These are phyloP conservation scores for Nowakowskiella sp. DNA, from an alignment of 192 early-diverging fungal genomes.

Conservation along the genomic window DNA sequence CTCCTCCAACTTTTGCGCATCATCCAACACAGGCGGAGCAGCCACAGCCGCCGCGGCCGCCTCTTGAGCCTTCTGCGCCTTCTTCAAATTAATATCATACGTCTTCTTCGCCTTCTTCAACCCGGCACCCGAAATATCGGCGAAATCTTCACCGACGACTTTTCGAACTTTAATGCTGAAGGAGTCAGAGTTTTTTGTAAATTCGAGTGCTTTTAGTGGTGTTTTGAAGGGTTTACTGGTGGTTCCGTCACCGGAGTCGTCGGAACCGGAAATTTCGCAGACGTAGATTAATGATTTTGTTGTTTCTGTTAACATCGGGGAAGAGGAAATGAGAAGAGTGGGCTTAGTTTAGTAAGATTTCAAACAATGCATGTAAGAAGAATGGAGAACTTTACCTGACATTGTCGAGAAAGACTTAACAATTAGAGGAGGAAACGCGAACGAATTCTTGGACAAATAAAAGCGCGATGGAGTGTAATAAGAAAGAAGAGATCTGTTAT, in stretches of 20 bases:
- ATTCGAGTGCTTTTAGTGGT: constrained; percentile 60
- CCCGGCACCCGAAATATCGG: constrained; percentile 74
- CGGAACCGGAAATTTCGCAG: constrained; percentile 76
- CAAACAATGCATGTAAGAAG: no score
- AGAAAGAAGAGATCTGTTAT: no score
- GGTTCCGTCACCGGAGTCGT: constrained; percentile 69
- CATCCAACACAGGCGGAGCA: constrained; percentile 45
- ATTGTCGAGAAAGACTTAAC: no score
- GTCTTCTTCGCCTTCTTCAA: constrained; percentile 89
- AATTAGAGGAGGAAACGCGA: no score
- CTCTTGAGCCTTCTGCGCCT: constrained; percentile 44
- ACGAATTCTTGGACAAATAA: no score
- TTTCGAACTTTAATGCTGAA: constrained; percentile 65
- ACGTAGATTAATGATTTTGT: constrained; percentile 61
- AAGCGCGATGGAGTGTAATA: no score
- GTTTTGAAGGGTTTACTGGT: constrained; percentile 71
- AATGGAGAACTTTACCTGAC: no score
- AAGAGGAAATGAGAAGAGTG: no score
- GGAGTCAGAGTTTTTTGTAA: constrained; percentile 25
- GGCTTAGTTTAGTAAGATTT: no score
- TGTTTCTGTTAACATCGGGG: no score
- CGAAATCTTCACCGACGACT: constrained; percentile 60
- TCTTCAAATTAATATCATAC: constrained; percentile 59
- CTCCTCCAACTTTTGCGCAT: constrained; percentile 68
- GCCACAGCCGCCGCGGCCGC: constrained; percentile 43